Evolutionary conservation across 2,329 filamentous ascomycete genomes (phyloP).

Genomic region (Cytospora mali): DNA sequence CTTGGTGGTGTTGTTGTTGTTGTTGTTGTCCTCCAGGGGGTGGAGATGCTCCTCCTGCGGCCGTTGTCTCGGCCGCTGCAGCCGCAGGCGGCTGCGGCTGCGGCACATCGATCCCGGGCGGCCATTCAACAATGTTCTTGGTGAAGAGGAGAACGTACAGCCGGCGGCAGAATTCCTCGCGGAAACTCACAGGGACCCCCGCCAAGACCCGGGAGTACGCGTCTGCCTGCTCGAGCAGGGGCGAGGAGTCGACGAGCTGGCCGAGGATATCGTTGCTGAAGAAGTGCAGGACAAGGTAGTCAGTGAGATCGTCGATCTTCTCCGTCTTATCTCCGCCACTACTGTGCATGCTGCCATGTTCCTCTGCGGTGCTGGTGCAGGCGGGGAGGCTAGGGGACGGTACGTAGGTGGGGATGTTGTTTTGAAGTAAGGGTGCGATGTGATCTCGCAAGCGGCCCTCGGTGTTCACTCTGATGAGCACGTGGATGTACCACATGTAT

Average conservation of each 20-base stretch:
- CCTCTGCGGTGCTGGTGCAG: not conserved
- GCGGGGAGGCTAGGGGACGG: not conserved
- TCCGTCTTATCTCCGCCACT: not conserved
- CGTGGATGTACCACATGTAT: slow-evolving; percentile 28
- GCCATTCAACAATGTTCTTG: slow-evolving; percentile 23
- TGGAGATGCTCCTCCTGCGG: not conserved
- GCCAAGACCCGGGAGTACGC: slow-evolving; percentile 14
- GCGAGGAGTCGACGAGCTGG: slow-evolving; percentile 12
- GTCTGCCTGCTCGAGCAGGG: slow-evolving; percentile 12
- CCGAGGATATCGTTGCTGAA: slow-evolving; percentile 10
- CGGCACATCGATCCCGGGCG: slow-evolving; percentile 15
- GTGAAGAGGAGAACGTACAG: slow-evolving; percentile 24
- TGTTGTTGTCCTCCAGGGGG: not conserved
- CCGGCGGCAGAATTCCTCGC: slow-evolving; percentile 23
- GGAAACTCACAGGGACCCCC: slow-evolving; percentile 13
- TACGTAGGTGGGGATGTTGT: not conserved
- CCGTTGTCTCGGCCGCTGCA: not conserved
- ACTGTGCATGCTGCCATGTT: not conserved
- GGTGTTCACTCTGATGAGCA: slow-evolving; percentile 20
- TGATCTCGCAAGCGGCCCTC: slow-evolving; percentile 18
- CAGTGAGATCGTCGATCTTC: slow-evolving; percentile 23
- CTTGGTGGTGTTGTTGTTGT: too few species aligned
- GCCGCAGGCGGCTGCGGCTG: not conserved
- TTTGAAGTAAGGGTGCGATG: slow-evolving; percentile 2
- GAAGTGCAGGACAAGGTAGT: slow-evolving; percentile 17